Conservation (phyloP, 2,329 filamentous ascomycete species). For the Nemania diffusa region DNA sequence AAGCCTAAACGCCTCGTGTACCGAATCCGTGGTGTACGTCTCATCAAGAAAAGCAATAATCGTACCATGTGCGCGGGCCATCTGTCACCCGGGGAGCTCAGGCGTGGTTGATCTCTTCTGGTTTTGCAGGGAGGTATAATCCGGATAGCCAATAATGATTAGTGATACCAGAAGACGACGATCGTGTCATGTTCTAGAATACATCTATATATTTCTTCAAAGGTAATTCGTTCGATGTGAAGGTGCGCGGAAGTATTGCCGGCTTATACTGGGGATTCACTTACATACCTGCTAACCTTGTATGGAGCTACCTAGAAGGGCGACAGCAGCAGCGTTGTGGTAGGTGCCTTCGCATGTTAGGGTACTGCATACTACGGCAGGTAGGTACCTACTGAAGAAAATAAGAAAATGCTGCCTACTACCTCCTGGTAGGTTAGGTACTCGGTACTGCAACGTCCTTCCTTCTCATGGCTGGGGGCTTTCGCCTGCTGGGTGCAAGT, state of each 20-base stretch:
- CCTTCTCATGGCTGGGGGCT: not conserved
- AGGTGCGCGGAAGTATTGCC: too few relatives aligned
- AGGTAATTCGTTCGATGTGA: too few relatives aligned
- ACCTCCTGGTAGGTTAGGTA: too few relatives aligned
- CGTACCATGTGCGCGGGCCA: conserved; percentile 25
- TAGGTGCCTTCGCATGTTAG: too few relatives aligned
- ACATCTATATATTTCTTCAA: too few relatives aligned
- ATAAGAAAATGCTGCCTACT: too few relatives aligned
- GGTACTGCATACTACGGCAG: not conserved
- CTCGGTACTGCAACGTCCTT: not conserved
- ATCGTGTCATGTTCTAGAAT: not conserved
- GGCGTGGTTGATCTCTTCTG: conserved; percentile 21
- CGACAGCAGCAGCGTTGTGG: too few relatives aligned
- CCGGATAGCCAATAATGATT: not conserved
- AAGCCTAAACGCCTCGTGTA: conserved; percentile 10
- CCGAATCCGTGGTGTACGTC: conserved; percentile 3
- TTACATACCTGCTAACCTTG: not conserved
- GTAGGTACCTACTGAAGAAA: too few relatives aligned
- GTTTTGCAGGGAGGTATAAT: not conserved
- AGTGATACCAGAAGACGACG: conserved; percentile 1
- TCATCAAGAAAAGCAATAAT: conserved; percentile 32
- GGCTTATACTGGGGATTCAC: too few relatives aligned
- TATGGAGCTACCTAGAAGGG: too few relatives aligned
- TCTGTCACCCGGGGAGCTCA: conserved; percentile 14
- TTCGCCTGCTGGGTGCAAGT: conserved; percentile 18